phyloP scores from a whole-genome alignment of 345 rosid species.

The Capsella bursapastoris region DNA sequence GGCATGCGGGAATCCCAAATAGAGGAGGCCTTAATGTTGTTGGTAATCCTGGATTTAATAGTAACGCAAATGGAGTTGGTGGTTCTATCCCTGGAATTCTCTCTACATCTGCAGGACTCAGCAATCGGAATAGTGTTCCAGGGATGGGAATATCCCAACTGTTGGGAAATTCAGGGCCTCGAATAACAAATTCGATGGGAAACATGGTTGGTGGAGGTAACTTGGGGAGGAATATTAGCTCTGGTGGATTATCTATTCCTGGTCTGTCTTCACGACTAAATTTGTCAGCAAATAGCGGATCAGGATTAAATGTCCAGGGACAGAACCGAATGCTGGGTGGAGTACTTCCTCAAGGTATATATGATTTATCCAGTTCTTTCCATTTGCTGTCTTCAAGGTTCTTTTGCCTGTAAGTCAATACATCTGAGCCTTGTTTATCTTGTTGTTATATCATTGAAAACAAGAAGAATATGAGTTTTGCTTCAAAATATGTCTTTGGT shows the following conservation, averaged over 20 bases:
- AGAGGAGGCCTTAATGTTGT: slow-evolving; percentile 92
- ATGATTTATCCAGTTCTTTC: slow-evolving; percentile 10
- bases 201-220: slow-evolving; percentile 93
- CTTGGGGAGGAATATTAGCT: slow-evolving; percentile 82
- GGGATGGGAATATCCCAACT: slow-evolving; percentile 92
- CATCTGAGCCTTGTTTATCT: slow-evolving; percentile 21
- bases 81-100: slow-evolving; percentile 97
- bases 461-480: background rate
- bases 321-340: slow-evolving; percentile 89
- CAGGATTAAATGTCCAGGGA: slow-evolving; percentile 83
- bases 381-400: background rate
- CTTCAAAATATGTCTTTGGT: slow-evolving; percentile 9
- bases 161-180: slow-evolving; percentile 87
- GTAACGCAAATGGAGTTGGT: slow-evolving; percentile 85
- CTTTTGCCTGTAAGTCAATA: background rate
- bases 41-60: slow-evolving; percentile 87
- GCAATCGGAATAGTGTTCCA: slow-evolving; percentile 78
- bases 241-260: slow-evolving; percentile 88
- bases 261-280: slow-evolving; percentile 86
- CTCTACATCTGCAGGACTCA: slow-evolving; percentile 82
- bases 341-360: slow-evolving; percentile 88
- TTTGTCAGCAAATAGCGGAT: slow-evolving; percentile 74
- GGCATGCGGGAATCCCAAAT: slow-evolving; percentile 85
- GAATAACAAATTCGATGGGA: slow-evolving; percentile 86
- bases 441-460: background rate